Percentiles rank a stretch among this genome's conserved stretches.
Conservation (phyloP, 2,329 filamentous ascomycete species). For the Aspergillus brunneoviolaceus region DNA sequence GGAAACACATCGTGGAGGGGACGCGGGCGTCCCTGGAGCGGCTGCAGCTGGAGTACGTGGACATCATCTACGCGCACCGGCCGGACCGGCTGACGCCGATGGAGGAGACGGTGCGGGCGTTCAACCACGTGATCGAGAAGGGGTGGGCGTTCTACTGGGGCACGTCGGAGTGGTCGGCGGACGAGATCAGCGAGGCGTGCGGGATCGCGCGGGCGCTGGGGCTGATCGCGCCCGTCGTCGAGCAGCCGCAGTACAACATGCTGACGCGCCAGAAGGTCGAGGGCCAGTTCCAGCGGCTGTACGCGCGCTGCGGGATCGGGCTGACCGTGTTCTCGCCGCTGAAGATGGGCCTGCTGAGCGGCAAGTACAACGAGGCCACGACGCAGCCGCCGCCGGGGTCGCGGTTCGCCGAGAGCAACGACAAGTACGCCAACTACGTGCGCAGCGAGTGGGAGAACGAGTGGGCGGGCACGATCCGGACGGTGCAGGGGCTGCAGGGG, state of each 20-base stretch:
- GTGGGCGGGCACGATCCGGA: conserved; percentile 50
- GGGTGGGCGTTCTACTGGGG: conserved; percentile 73
- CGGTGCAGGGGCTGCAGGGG: conserved; percentile 52
- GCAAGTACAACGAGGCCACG: conserved; percentile 68
- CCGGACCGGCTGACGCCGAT: conserved; percentile 68
- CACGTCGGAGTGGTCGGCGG: conserved; percentile 67
- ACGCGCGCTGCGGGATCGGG: conserved; percentile 60
- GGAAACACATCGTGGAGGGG: conserved; percentile 70
- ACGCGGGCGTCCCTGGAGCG: conserved; percentile 60
- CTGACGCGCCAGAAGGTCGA: conserved; percentile 63
- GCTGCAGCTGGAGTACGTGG: conserved; percentile 66
- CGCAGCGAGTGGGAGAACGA: conserved; percentile 47
- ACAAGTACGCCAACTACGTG: conserved; percentile 55
- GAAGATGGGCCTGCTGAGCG: conserved; percentile 61
- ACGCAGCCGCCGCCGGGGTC: conserved; percentile 51
- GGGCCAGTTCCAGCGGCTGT: conserved; percentile 60
- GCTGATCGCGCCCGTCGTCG: conserved; percentile 52
- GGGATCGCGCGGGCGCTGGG: conserved; percentile 60
- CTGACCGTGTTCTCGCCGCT: conserved; percentile 66
- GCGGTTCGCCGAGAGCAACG: conserved; percentile 57
- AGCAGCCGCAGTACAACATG: conserved; percentile 69
- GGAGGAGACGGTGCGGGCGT: conserved; percentile 69
- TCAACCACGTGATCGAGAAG: conserved; percentile 68
- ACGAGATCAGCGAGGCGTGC: conserved; percentile 66
- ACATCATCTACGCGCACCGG: conserved; percentile 70